Percentiles rank a stretch among this genome's conserved stretches.
phyloP scores from a whole-genome alignment of 306 rosid species.

The Malus domestica region DNA sequence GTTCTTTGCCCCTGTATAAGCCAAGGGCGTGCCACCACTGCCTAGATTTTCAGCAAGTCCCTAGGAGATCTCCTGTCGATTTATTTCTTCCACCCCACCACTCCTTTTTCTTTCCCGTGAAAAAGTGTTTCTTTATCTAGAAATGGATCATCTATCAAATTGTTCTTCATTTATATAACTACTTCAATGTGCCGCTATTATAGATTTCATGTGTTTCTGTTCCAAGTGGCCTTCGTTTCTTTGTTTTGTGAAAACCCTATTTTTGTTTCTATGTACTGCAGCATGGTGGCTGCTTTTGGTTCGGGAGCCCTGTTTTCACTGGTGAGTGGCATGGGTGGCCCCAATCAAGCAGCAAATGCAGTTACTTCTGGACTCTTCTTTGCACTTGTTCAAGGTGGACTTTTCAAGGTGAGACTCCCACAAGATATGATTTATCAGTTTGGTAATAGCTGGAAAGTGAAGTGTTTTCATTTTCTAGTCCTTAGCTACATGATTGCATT shows the following conservation, averaged over 20 bases:
- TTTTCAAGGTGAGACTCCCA: conserved; percentile 62
- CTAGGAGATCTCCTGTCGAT: neutral
- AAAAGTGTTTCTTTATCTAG: neutral
- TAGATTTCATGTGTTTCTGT: neutral
- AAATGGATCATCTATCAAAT: neutral
- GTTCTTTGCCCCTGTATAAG: neutral
- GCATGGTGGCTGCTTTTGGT: conserved; percentile 98
- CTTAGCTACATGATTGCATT: neutral
- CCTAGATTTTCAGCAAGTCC: neutral
- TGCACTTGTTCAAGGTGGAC: conserved; percentile 93
- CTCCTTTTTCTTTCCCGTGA: neutral
- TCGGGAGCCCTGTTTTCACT: conserved; percentile 86
- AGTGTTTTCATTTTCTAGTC: conserved; percentile 3
- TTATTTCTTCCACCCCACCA: neutral
- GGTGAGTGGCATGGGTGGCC: conserved; percentile 94
- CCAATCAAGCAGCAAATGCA: conserved; percentile 72
- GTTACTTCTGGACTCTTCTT: conserved; percentile 88
- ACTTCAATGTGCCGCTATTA: neutral
- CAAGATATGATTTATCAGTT: neutral
- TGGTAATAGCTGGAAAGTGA: neutral
- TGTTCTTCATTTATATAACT: neutral
- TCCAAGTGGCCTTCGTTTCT: neutral
- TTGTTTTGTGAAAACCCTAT: conserved; percentile 3
- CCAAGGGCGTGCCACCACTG: neutral
- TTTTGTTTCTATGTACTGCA: conserved; percentile 25